Base-by-base conservation (phyloP, 768 basidiomycete genomes). In the Mrakia gelida region DNA sequence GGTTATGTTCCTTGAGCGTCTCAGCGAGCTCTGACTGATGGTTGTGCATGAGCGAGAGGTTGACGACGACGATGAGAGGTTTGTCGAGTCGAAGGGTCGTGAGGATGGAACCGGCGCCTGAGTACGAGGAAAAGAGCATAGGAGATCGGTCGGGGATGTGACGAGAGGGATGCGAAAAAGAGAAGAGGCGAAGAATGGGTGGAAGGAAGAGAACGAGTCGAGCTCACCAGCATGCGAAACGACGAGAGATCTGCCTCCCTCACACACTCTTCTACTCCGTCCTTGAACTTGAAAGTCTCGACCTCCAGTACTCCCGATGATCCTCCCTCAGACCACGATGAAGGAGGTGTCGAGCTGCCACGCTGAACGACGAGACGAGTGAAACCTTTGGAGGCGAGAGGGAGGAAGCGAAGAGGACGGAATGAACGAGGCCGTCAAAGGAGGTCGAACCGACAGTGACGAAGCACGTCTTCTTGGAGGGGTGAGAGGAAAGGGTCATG, bases 191-290 rank as follows among this genome's bases (percentile, higher is more conserved):
- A 8, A 56, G 56, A n/a, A 56, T 8, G 23, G 15, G 45, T 9
- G 45, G 2, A 49, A 16, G 15, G n/a, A n/a, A 49, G 15, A 15
- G 45, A 49, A 49, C 7, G 45, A 49, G 9, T 49, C 56, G 56
- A 56, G 56, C 89, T 80, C 82, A 94, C 96, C 96, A 82, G 94
- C 96, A 87, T 98, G 96, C 81, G 93, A 92, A 56, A 99, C 91
- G 73, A 99, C 88, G n/a, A n/a, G 71, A 95, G 85, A 82, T 94
- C 91, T 68, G 92, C 90, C 28, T 83, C 85, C 49, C 86, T 85
- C 78, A 91, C 91, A 59, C 91, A 89, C 8, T 86, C 87, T 74
- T 89, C n/a, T n/a, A n/a, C n/a, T n/a, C n/a, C n/a, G n/a, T n/a
- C n/a, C n/a, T n/a, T n/a, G n/a, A n/a, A n/a, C 80, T 86, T 88